Conservation (phyloP, 1,139 yeast genomes). For the Zygoascus hellenicus region DNA sequence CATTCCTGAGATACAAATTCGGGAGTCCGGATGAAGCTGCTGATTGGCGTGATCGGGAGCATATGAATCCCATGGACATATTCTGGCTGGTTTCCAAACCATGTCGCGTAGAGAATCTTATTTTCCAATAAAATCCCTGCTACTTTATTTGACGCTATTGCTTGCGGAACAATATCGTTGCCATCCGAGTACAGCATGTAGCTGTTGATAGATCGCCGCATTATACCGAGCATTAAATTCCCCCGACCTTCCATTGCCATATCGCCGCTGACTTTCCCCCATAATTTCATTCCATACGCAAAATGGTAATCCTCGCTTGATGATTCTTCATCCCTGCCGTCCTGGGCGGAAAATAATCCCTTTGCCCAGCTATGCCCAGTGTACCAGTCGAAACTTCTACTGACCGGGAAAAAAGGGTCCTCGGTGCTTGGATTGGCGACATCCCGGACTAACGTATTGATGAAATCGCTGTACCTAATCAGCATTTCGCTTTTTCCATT, state of each 20-base stretch:
- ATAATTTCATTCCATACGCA: constrained; percentile 64
- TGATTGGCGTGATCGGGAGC: constrained; percentile 77
- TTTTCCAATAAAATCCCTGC: constrained; percentile 71
- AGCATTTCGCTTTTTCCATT: constrained; percentile 42
- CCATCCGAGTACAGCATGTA: constrained; percentile 51
- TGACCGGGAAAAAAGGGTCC: constrained; percentile 59
- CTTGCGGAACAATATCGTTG: constrained; percentile 48
- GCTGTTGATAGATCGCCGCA: constrained; percentile 50
- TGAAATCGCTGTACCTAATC: constrained; percentile 49
- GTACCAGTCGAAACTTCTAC: constrained; percentile 66
- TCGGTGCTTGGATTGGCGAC: constrained; percentile 53
- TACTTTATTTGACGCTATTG: constrained; percentile 53
- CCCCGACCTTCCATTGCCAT: constrained; percentile 57
- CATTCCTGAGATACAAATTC: constrained; percentile 73
- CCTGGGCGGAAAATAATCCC: constrained; percentile 56
- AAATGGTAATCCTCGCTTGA: constrained; percentile 63
- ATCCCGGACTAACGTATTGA: constrained; percentile 55
- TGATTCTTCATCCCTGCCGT: constrained; percentile 69
- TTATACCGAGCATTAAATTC: constrained; percentile 56
- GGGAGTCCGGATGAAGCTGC: constrained; percentile 64
- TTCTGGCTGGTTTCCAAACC: constrained; percentile 64
- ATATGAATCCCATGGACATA: constrained; percentile 92
- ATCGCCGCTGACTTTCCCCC: constrained; percentile 62
- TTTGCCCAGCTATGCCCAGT: constrained; percentile 76
- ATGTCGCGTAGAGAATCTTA: constrained; percentile 83